Evolutionary conservation across 2,329 filamentous ascomycete species (phyloP).

Genomic region (Venturia aucupariae): DNA sequence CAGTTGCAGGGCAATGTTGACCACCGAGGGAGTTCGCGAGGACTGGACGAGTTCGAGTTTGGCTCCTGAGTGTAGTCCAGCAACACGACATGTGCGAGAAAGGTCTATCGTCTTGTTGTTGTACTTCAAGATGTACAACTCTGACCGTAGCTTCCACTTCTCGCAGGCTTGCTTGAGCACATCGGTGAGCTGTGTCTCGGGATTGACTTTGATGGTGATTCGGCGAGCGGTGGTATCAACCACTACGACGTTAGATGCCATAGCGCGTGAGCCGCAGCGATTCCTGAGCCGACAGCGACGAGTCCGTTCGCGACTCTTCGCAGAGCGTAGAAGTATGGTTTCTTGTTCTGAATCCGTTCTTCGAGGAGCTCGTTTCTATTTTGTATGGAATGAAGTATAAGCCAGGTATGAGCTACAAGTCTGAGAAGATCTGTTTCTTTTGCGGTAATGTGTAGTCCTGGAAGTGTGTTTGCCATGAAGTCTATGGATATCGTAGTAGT

Average conservation of each 20-base stretch:
- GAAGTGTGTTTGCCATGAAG: constrained; percentile 8
- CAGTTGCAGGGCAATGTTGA: constrained; percentile 83
- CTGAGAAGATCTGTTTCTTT: constrained; percentile 26
- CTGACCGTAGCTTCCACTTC: constrained; percentile 64
- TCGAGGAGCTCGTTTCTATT: constrained; percentile 15
- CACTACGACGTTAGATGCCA: constrained; percentile 84
- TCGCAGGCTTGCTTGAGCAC: constrained; percentile 79
- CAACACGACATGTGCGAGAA: constrained; percentile 72
- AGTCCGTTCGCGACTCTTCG: constrained; percentile 15
- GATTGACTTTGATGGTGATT: constrained; percentile 72
- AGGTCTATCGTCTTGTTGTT: constrained; percentile 82
- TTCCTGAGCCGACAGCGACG: constrained; percentile 14
- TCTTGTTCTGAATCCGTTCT: not conserved
- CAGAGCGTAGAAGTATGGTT: constrained; percentile 11
- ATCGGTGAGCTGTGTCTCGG: constrained; percentile 72
- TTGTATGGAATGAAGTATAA: constrained; percentile 21
- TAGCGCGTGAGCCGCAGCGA: constrained; percentile 31
- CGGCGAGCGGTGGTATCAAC: constrained; percentile 71
- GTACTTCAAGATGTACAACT: constrained; percentile 79
- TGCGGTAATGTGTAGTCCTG: constrained; percentile 24
- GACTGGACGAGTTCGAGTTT: constrained; percentile 86
- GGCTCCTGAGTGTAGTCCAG: constrained; percentile 73
- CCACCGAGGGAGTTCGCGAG: constrained; percentile 73
- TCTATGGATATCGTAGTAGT: not conserved
- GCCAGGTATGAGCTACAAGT: constrained; percentile 20